phyloP scores from a whole-genome alignment of 495 filamentous ascomycete genomes.

The Articulospora tetracladia region DNA sequence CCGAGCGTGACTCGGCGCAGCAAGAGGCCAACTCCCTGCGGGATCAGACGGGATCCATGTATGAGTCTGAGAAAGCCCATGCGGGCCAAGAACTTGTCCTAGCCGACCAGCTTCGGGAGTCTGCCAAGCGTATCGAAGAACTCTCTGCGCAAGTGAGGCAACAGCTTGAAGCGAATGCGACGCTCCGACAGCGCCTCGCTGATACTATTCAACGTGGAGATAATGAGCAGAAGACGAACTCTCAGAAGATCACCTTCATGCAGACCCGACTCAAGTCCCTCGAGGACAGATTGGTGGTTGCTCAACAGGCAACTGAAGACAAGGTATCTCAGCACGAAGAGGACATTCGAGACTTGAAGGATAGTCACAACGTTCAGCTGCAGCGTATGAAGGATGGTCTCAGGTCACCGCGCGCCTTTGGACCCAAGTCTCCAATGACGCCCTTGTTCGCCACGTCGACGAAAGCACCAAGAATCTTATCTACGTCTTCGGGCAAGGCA shows the following conservation, averaged over 20 bases:
- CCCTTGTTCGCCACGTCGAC: constrained; percentile 51
- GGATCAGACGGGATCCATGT: constrained; percentile 58
- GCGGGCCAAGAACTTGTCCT: constrained; percentile 59
- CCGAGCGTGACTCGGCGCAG: constrained; percentile 67
- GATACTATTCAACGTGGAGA: constrained; percentile 85
- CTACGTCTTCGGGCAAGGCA: constrained; percentile 33
- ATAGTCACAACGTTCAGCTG: constrained; percentile 74
- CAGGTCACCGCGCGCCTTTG: constrained; percentile 39
- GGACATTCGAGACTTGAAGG: constrained; percentile 68
- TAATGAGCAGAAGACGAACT: constrained; percentile 73
- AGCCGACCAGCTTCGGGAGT: constrained; percentile 60
- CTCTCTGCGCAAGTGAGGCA: constrained; percentile 70
- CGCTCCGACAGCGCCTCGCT: constrained; percentile 74
- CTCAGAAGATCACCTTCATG: constrained; percentile 74
- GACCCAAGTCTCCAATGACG: constrained; percentile 54
- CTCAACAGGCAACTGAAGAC: constrained; percentile 86
- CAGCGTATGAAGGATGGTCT: constrained; percentile 53
- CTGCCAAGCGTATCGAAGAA: constrained; percentile 71
- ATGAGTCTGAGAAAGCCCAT: constrained; percentile 57
- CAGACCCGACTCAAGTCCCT: constrained; percentile 73
- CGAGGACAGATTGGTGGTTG: constrained; percentile 78
- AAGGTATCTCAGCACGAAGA: constrained; percentile 80
- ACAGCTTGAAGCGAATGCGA: constrained; percentile 72
- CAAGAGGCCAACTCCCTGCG: constrained; percentile 56
- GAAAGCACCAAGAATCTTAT: constrained; percentile 52